phyloP scores from a whole-genome alignment of 306 rosid genomes.

The Begonia peltatifolia region DNA sequence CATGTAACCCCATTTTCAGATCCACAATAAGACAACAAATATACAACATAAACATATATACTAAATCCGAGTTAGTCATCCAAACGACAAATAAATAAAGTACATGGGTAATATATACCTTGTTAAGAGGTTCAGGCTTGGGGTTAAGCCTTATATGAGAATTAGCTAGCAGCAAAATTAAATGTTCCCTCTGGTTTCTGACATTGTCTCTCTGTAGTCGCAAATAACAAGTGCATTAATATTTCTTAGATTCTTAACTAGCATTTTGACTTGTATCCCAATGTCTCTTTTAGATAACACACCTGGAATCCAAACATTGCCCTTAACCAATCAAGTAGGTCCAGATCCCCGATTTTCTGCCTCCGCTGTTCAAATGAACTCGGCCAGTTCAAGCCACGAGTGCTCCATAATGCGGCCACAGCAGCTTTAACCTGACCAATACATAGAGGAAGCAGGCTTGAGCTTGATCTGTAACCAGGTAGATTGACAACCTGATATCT shows the following conservation, averaged over 20 bases:
- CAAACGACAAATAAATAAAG: constrained; percentile 6
- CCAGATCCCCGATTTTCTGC: constrained; percentile 71
- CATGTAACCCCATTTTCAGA: no score
- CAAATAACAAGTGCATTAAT: constrained; percentile 1
- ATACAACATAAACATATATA: not conserved
- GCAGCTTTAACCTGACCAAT: constrained; percentile 71
- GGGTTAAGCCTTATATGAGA: constrained; percentile 74
- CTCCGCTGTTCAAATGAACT: constrained; percentile 58
- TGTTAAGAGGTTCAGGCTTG: constrained; percentile 91
- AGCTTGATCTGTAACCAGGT: constrained; percentile 9
- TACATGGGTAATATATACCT: constrained; percentile 26
- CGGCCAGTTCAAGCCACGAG: constrained; percentile 88
- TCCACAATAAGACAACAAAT: not conserved
- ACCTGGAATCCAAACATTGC: constrained; percentile 96
- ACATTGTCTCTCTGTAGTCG: constrained; percentile 70
- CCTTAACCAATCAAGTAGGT: constrained; percentile 93
- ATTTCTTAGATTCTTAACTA: no score
- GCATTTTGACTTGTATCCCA: no score
- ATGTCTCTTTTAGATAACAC: constrained; percentile 9
- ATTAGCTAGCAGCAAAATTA: constrained; percentile 82
- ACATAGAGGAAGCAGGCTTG: constrained; percentile 12
- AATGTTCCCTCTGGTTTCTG: constrained; percentile 95
- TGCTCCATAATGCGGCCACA: constrained; percentile 60
- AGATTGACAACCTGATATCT: constrained; percentile 7
- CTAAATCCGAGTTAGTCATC: not conserved